A percentile compares a stretch with the other conserved stretches of the same genome.
These are phyloP conservation scores for Colletotrichum echinochloae DNA, from an alignment of 2,329 filamentous ascomycete species.

Conservation along the genomic window DNA sequence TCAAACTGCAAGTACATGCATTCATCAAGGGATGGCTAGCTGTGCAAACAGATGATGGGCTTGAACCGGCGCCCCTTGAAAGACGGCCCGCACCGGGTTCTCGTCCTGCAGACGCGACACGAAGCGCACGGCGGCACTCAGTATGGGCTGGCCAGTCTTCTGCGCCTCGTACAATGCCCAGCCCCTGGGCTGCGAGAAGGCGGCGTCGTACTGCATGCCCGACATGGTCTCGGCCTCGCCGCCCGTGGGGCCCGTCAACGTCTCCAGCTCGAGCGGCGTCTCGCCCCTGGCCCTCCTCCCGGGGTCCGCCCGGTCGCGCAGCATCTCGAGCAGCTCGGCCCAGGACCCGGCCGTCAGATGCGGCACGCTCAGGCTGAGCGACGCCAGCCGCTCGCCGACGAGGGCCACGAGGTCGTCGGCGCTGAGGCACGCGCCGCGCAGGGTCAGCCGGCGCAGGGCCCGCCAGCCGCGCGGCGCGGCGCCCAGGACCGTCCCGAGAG, in stretches of 20 bases:
- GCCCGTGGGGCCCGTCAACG: neutral
- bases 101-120: neutral
- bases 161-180: neutral
- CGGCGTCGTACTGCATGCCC: neutral
- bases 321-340: constrained; percentile 8
- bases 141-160: no score
- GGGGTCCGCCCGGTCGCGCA: neutral
- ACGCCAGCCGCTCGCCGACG: neutral
- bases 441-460: neutral
- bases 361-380: neutral
- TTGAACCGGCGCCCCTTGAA: neutral
- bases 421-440: neutral
- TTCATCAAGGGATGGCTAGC: neutral
- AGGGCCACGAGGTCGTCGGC: neutral
- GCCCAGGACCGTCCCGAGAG: neutral
- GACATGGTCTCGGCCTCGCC: neutral
- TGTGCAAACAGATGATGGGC: neutral
- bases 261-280: neutral
- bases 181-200: neutral
- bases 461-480: neutral
- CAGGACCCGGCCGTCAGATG: constrained; percentile 2
- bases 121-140: neutral
- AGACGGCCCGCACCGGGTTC: neutral
- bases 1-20: neutral
- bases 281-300: neutral